A percentile compares a stretch with the other conserved stretches of the same genome.
phyloP scores from a whole-genome alignment of 1,139 yeast species.

The Entelexis paramagnoliae region DNA sequence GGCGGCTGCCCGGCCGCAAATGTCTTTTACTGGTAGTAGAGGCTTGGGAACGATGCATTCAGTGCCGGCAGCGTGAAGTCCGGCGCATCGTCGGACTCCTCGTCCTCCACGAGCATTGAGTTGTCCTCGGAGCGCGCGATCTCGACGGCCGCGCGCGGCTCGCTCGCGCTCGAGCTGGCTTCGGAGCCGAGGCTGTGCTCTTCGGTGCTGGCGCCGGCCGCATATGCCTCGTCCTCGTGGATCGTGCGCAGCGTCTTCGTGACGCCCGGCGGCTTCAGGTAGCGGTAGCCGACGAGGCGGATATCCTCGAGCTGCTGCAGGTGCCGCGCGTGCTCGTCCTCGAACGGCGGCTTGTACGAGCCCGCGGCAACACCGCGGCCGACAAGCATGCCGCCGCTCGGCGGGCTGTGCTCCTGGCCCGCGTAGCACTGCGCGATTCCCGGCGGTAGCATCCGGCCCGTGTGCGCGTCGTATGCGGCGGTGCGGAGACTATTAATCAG shows the following conservation, averaged over 20 bases:
- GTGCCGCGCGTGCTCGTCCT: slow-evolving; percentile 3
- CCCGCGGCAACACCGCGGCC: slow-evolving; percentile 9
- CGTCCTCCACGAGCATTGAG: neutral
- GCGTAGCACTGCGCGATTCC: neutral
- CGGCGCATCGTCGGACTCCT: slow-evolving; percentile 6
- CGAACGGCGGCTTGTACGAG: neutral
- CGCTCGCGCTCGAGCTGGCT: neutral
- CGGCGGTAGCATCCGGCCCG: neutral
- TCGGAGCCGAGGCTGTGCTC: neutral
- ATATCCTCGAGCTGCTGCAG: slow-evolving; percentile 10
- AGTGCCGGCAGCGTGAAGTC: slow-evolving; percentile 14
- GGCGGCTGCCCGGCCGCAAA: too few relatives aligned
- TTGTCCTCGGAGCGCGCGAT: slow-evolving; percentile 1
- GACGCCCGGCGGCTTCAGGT: slow-evolving; percentile 25
- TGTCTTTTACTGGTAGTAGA: slow-evolving; percentile 11
- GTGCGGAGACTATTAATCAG: neutral
- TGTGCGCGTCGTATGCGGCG: neutral
- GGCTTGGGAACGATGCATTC: slow-evolving; percentile 18
- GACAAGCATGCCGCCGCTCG: neutral
- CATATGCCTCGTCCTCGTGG: slow-evolving; percentile 20
- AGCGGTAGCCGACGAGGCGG: slow-evolving; percentile 19
- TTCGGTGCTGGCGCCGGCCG: neutral
- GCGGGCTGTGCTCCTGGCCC: neutral
- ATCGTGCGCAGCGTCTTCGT: slow-evolving; percentile 21
- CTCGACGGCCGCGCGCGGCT: neutral